Percentiles rank a stretch among this genome's conserved stretches.
Conservation (phyloP, 257 asterid species). For the Mitragyna speciosa region DNA sequence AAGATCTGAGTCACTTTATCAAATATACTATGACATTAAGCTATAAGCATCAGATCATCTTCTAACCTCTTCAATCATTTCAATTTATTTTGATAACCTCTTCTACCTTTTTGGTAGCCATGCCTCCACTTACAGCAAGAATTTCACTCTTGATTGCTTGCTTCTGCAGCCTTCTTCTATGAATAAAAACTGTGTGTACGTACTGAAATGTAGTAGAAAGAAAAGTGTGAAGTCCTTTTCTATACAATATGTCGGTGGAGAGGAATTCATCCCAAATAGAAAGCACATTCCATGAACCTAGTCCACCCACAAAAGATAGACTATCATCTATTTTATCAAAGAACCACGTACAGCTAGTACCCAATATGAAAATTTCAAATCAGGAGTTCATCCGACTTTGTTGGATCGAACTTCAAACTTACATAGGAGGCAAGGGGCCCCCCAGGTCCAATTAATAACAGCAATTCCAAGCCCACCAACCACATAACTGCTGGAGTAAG, state of each 20-base stretch:
- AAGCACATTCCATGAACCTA: too few relatives aligned
- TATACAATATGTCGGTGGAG: too few relatives aligned
- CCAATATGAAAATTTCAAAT: background rate
- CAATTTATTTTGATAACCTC: background rate
- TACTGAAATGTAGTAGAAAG: too few relatives aligned
- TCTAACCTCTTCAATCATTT: too few relatives aligned
- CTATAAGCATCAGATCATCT: background rate
- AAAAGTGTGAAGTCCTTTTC: too few relatives aligned
- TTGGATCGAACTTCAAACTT: background rate
- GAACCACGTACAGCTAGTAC: background rate
- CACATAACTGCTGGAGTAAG: background rate
- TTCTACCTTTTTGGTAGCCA: background rate
- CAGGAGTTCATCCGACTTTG: background rate
- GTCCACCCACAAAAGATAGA: background rate
- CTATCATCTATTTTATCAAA: background rate
- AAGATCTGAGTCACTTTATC: background rate
- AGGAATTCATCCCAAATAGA: too few relatives aligned
- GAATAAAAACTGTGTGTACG: too few relatives aligned
- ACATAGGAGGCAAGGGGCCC: background rate
- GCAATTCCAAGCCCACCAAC: background rate
- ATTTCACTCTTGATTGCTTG: too few relatives aligned
- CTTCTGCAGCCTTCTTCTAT: too few relatives aligned
- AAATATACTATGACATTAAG: background rate
- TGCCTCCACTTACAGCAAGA: background rate
- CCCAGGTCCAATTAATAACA: background rate